Conservation (phyloP, 2,329 filamentous ascomycete species). For the Dothiorella sarmentorum region DNA sequence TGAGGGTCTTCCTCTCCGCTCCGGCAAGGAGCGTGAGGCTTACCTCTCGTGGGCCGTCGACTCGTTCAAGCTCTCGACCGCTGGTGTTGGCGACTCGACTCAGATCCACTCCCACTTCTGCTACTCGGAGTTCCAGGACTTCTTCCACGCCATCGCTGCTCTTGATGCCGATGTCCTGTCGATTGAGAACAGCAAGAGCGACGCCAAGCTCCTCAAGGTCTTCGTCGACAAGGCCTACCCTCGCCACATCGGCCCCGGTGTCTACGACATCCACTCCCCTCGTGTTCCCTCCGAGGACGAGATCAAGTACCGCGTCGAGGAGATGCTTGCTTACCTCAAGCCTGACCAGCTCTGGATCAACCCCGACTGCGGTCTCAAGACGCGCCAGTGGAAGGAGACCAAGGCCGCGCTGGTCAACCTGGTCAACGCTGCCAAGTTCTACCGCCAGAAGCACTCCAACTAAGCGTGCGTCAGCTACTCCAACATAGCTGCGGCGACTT, state of each 20-base stretch:
- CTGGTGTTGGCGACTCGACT: conserved; percentile 89
- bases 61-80: conserved; percentile 93
- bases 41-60: conserved; percentile 98
- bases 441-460: conserved; percentile 83
- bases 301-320: conserved; percentile 94
- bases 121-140: conserved; percentile 99
- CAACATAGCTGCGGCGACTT: conserved; percentile 17
- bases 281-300: conserved; percentile 96
- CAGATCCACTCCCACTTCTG: conserved; percentile 99
- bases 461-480: conserved; percentile 27
- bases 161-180: conserved; percentile 97
- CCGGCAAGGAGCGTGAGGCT: conserved; percentile 89
- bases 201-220: conserved; percentile 97
- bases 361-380: conserved; percentile 99
- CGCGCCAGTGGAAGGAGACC: conserved; percentile 96
- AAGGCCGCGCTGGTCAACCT: conserved; percentile 95
- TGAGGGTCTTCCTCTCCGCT: conserved; percentile 96
- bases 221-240: conserved; percentile 97
- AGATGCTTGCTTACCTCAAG: conserved; percentile 96
- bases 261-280: conserved; percentile 99
- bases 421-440: conserved; percentile 97
- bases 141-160: conserved; percentile 99
- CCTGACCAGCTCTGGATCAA: conserved; percentile 99
- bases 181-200: conserved; percentile 99
- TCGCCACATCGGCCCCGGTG: conserved; percentile 96